These are phyloP conservation scores for Penicillium subrubescens DNA, from an alignment of 495 filamentous ascomycete species.

Conservation along the genomic window DNA sequence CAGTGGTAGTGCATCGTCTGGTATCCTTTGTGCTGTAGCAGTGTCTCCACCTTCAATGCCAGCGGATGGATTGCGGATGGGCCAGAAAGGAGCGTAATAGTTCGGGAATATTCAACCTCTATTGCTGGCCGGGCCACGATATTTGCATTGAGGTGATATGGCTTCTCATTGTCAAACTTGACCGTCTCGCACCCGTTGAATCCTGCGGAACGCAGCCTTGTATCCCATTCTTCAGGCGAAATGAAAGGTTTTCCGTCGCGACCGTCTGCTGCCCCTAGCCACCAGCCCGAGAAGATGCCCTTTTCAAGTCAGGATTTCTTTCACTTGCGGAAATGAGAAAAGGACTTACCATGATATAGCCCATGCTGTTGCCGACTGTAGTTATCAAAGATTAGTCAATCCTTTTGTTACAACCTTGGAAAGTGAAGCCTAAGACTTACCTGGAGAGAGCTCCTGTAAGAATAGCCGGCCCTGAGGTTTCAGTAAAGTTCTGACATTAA, in stretches of 20 bases:
- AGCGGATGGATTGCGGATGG: background rate
- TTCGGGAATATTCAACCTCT: background rate
- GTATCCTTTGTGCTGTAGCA: background rate
- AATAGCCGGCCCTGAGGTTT: background rate
- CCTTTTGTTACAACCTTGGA: background rate
- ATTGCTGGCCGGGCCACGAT: background rate
- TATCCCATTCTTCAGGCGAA: background rate
- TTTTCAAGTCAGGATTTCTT: background rate
- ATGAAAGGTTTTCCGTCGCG: background rate
- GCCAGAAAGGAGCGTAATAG: background rate
- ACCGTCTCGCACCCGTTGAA: background rate
- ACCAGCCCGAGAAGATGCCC: background rate
- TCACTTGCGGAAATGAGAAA: background rate
- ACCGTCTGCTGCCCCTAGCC: background rate
- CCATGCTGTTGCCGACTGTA: background rate
- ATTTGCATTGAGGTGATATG: background rate
- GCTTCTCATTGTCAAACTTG: background rate
- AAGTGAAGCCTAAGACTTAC: background rate
- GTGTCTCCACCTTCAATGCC: background rate
- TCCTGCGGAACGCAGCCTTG: background rate
- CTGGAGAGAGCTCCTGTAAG: background rate
- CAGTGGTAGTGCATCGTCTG: background rate
- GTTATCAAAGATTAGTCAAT: background rate
- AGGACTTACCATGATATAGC: background rate
- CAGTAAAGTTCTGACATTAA: background rate